Conservation (phyloP, 306 rosid genomes). For the Quercus rubra region DNA sequence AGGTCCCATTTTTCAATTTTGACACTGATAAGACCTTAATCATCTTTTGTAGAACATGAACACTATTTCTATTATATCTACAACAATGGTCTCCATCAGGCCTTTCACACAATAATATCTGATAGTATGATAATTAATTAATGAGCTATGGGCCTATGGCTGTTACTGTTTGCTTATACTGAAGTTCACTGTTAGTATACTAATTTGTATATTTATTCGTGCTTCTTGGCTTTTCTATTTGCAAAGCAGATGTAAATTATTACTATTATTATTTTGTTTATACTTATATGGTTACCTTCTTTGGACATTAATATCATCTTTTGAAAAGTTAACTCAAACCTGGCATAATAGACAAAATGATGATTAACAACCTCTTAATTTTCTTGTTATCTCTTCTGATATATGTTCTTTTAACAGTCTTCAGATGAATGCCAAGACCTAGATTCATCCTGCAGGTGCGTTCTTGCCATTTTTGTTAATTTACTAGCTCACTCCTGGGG, state of each 20-base stretch:
- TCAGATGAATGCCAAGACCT: constrained; percentile 16
- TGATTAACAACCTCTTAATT: background rate
- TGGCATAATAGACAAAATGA: background rate
- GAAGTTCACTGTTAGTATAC: background rate
- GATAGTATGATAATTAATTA: background rate
- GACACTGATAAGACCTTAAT: background rate
- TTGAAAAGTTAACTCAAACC: background rate
- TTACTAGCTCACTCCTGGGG: background rate
- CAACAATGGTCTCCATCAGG: background rate
- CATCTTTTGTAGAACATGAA: background rate
- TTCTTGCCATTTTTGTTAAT: background rate
- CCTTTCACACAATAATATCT: background rate
- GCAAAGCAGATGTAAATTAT: too few relatives aligned
- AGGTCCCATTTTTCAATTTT: background rate
- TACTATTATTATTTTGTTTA: background rate
- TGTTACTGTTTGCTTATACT: background rate
- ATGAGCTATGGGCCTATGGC: background rate
- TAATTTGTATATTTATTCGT: background rate
- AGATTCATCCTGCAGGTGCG: constrained; percentile 25
- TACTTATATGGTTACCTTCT: background rate
- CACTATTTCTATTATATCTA: background rate
- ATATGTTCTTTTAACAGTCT: constrained; percentile 12
- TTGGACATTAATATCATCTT: background rate
- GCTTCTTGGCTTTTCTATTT: background rate
- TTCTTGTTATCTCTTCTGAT: constrained; percentile 11